Conservation (phyloP, 2,329 filamentous ascomycete species). For the Colletotrichum shisoi region DNA sequence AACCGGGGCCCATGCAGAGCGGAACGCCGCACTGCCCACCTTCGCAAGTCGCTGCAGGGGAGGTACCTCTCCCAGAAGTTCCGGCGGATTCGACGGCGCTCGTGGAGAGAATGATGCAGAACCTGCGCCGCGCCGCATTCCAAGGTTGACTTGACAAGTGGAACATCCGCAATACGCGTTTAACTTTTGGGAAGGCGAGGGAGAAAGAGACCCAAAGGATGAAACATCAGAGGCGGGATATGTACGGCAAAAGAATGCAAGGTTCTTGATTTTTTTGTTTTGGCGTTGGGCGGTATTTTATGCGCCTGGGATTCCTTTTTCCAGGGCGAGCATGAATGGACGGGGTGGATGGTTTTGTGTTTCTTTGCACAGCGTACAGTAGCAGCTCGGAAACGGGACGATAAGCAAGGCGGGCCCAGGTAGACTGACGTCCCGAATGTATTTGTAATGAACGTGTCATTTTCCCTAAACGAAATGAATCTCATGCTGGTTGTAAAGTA, state of each 20-base stretch:
- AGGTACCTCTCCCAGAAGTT: conserved; percentile 52
- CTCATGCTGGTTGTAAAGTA: neutral
- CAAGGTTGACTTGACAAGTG: conserved; percentile 17
- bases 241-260: conserved; percentile 14
- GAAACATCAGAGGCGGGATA: neutral
- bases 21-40: neutral
- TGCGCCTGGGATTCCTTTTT: neutral
- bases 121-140: conserved; percentile 54
- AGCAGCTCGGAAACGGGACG: neutral
- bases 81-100: conserved; percentile 57
- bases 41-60: conserved; percentile 12
- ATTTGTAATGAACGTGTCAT: conserved; percentile 2
- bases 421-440: neutral
- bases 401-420: neutral
- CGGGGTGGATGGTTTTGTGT: neutral
- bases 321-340: neutral
- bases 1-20: neutral
- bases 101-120: conserved; percentile 62
- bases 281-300: neutral
- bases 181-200: neutral
- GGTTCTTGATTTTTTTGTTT: neutral
- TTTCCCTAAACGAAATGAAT: neutral
- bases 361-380: conserved; percentile 15
- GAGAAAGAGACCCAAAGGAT: neutral
- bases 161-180: neutral